Conservation (phyloP, 2,329 filamentous ascomycete species). For the Aspergillus melleus region DNA sequence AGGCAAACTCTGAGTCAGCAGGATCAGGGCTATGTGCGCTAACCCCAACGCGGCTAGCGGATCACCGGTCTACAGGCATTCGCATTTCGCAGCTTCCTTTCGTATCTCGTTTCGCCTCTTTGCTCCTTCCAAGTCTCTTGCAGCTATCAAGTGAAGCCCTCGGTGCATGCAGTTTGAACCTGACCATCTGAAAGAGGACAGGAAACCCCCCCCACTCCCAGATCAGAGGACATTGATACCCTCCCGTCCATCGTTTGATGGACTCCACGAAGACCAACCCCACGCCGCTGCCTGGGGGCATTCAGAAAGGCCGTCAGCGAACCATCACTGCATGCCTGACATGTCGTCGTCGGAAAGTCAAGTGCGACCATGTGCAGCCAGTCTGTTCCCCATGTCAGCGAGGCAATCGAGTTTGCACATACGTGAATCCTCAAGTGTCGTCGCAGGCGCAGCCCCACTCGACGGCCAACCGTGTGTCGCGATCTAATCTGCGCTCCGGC, state of each 20-base stretch:
- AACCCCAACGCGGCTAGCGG: background rate
- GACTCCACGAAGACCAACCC: background rate
- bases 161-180: background rate
- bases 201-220: background rate
- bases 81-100: background rate
- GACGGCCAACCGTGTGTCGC: background rate
- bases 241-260: background rate
- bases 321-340: slow-evolving; percentile 4
- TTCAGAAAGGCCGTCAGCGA: slow-evolving; percentile 1
- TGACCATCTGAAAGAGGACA: too few species aligned
- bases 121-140: too few species aligned
- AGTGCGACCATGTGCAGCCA: slow-evolving; percentile 4
- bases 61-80: background rate
- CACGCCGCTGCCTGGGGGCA: background rate
- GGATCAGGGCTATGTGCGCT: background rate
- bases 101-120: background rate
- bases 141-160: background rate
- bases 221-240: background rate
- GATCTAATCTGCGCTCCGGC: slow-evolving; percentile 3
- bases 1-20: background rate
- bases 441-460: background rate
- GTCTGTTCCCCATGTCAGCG: slow-evolving; percentile 2
- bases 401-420: slow-evolving; percentile 1
- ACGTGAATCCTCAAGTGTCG: background rate
- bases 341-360: slow-evolving; percentile 13